Evolutionary conservation across 2,329 filamentous ascomycete genomes (phyloP), one percentile per base, ranked within the genome.

Genomic region (Aspergillus fumigatus): DNA sequence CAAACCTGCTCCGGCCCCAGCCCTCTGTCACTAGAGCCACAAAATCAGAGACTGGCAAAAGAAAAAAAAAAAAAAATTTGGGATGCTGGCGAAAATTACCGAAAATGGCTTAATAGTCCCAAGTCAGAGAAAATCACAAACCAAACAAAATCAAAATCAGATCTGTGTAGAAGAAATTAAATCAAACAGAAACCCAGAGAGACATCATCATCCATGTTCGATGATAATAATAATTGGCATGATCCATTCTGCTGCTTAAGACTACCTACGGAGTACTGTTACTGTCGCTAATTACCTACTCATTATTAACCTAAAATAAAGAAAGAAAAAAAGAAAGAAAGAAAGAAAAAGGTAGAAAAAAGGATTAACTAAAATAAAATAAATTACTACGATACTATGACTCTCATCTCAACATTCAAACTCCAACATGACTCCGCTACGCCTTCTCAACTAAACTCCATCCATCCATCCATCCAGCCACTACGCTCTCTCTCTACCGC

Each of bases 401-500:
- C 21, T 45, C 6, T 23, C 41, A 21, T 23, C 10, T 19, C 41
- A 19, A 45, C 21, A 11, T 54, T 54, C 51, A 23, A 32, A 41
- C 49, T 57, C 47, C 53, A 54, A 45, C 41, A 17, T 38, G 32
- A 38, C 21, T 45, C 41, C 21, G 41, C 41, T 45, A 45, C 19
- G 41, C 41, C 41, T 45, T 23, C 19, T 23, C 3, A 19, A 14
- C 49, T 54, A 50, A 48, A 48, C 50, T 49, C 50, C 51, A 54
- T 49, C 54, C 52, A 49, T 49, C 52, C 43, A 47, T 14, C 40
- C 50, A 21, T 27, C 23, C 43, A 35, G 29, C 29, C 29, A 35
- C 29, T 14, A 35, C 32, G 1, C 32, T 35, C 32, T 55, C 38
- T 50, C 51, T 48, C 59, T 54, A 29, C 48, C 50, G 43, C 47